These are phyloP conservation scores for Mortierella sp. DNA, from an alignment of 371 early-diverging fungal genomes.

Conservation along the genomic window DNA sequence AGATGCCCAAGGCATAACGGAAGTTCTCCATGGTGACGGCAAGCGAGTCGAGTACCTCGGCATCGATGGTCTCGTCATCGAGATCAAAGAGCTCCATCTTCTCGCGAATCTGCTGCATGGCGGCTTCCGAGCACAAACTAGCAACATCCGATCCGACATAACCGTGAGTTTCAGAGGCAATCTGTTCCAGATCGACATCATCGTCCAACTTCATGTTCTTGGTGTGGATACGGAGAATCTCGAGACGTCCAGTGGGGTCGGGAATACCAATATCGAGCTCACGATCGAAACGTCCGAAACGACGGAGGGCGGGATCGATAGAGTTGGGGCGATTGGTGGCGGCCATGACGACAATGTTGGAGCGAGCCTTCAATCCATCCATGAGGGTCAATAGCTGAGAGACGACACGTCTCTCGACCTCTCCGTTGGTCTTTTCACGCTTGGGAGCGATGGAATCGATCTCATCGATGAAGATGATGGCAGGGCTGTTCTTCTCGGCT, in stretches of 20 bases:
- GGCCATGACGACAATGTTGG: conserved; percentile 98
- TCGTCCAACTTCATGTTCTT: conserved; percentile 99
- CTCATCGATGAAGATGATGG: conserved; percentile 99
- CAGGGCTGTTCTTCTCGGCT: conserved; percentile 98
- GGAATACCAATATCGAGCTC: conserved; percentile 99
- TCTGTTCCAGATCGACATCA: conserved; percentile 98
- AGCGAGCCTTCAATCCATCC: conserved; percentile 99
- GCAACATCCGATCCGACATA: conserved; percentile 99
- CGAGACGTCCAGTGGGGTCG: conserved; percentile 98
- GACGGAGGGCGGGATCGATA: conserved; percentile 99
- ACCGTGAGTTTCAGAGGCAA: conserved; percentile 99
- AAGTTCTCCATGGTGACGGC: conserved; percentile 99
- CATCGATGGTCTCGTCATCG: conserved; percentile 99
- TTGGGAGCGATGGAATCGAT: conserved; percentile 99
- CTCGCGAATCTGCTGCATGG: conserved; percentile 99
- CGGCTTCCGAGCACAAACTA: conserved; percentile 99
- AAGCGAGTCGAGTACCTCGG: conserved; percentile 96
- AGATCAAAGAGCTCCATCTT: conserved; percentile 99
- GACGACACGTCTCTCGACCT: conserved; percentile 99
- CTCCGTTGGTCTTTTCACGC: conserved; percentile 99
- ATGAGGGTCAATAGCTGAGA: conserved; percentile 99
- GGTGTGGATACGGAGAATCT: conserved; percentile 99
- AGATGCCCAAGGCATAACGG: conserved; percentile 95
- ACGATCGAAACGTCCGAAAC: conserved; percentile 99
- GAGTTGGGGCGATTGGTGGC: conserved; percentile 99